Evolutionary conservation across 2,329 filamentous ascomycete species (phyloP), one percentile per base, ranked within the genome.

Genomic region (Didymellaceae sp.): DNA sequence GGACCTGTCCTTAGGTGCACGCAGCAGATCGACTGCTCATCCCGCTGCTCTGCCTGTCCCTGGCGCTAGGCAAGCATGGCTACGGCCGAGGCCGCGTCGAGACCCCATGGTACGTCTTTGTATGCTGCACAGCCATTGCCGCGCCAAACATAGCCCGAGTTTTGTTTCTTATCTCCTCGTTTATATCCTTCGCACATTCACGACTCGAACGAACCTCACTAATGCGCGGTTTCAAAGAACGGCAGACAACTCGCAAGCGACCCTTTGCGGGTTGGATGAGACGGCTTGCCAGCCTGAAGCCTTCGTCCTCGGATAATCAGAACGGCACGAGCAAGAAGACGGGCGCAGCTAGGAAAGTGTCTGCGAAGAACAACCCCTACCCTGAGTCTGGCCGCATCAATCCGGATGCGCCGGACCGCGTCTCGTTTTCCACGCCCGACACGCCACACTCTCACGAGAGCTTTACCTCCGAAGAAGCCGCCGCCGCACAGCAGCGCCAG

Each of bases 231-330:
- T 52, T 24, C 31, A 52, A 32, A 52, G 48, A 52, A 42, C 75
- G 56, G 62, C 75, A 91, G 88, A 91, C 73, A 84, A 86, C 61
- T 80, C 88, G 91, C 59, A 87, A 91, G 63, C 86, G 90, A 58
- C 93, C 92, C 18, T 97, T 97, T 71, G 85, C 92, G 37, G 90
- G 87, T 61, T 95, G 93, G 89, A 91, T 99, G 80, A 96, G 92
- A 80, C 92, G 92, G 68, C 84, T 97, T 49, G 87, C 91, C 55
- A 93, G 88, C 72, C 87, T 96, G 75, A 97, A 96, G 74, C 86
- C 86, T 4, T 88, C 86, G 2, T 88, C 86, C 24, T 84, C 82
- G 57, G 81, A 85, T 53, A 74, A 79, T 13, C 67, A 73, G 45
- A 71, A 70, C 55, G 65, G 55, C 56, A 68, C 60, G 52, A 68